phyloP scores from a whole-genome alignment of 805 yeast genomes.

The Osmozyma mogii region DNA sequence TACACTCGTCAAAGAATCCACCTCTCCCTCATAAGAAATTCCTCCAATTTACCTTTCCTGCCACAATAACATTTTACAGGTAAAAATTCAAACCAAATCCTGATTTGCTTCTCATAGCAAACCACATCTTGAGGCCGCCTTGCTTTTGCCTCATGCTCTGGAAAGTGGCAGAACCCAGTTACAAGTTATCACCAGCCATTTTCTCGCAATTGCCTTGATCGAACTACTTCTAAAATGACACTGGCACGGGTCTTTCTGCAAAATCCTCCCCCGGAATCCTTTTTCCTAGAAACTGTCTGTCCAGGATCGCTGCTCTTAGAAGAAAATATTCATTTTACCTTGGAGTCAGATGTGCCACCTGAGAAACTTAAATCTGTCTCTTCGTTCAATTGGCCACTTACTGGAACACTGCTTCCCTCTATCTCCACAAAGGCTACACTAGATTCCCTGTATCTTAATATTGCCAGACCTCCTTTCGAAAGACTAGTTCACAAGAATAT shows the following conservation, averaged over 20 bases:
- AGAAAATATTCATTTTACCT: conserved; percentile 25
- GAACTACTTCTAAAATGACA: conserved; percentile 16
- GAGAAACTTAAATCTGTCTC: conserved; percentile 6
- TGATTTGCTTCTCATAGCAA: too few relatives aligned
- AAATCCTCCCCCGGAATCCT: conserved; percentile 20
- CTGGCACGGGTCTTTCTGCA: conserved; percentile 12
- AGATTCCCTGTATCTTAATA: conserved; percentile 22
- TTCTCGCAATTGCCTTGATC: too few relatives aligned
- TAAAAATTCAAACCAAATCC: too few relatives aligned
- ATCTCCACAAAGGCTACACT: conserved; percentile 13
- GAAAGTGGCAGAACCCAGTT: too few relatives aligned
- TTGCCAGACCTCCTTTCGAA: conserved; percentile 29
- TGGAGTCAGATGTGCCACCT: conserved; percentile 10
- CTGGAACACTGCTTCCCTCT: conserved; percentile 8
- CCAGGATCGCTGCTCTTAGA: conserved; percentile 29
- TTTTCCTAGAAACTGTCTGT: conserved; percentile 28
- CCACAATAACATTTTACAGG: too few relatives aligned
- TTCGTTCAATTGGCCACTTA: conserved; percentile 20
- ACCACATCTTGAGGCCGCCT: too few relatives aligned
- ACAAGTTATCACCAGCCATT: too few relatives aligned
- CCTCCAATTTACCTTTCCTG: too few relatives aligned
- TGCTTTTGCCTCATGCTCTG: too few relatives aligned
- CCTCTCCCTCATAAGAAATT: too few relatives aligned
- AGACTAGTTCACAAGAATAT: conserved; percentile 14
- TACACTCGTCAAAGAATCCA: too few relatives aligned